Evolutionary conservation across 169 alveolate species (phyloP).

Genomic region (Cryptosporidium felis): DNA sequence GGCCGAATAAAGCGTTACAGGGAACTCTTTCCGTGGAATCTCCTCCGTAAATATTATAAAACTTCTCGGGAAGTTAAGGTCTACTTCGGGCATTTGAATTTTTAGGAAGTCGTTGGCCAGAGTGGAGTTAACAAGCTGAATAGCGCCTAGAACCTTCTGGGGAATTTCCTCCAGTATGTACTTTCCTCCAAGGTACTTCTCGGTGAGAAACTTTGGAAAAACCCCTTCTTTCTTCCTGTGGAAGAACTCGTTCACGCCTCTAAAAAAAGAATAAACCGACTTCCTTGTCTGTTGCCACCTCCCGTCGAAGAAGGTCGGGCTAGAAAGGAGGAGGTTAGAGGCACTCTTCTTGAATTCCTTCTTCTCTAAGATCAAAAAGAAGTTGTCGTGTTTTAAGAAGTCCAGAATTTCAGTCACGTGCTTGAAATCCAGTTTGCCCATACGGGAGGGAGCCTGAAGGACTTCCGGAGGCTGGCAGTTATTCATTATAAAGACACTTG

Average conservation of each 20-base stretch:
- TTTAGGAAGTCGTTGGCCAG: constrained; percentile 10
- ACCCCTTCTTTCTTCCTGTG: not conserved
- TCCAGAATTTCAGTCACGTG: constrained; percentile 10
- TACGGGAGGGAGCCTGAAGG: not conserved
- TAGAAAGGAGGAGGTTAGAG: constrained; percentile 8
- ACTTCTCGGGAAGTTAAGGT: constrained; percentile 12
- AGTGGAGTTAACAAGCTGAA: not conserved
- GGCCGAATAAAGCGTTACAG: constrained; percentile 1
- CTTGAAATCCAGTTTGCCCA: constrained; percentile 15
- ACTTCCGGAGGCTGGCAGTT: constrained; percentile 42
- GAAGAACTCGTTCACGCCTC: not conserved
- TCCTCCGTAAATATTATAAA: constrained; percentile 16
- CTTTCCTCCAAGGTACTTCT: not conserved
- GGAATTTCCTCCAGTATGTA: constrained; percentile 42
- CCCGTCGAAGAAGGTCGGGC: constrained; percentile 4
- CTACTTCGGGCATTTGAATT: constrained; percentile 29
- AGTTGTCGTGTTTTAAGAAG: constrained; percentile 4
- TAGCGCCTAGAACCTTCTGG: not conserved
- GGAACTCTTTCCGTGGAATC: constrained; percentile 12
- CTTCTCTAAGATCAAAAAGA: constrained; percentile 9
- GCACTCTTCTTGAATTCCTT: constrained; percentile 54
- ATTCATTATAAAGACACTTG: not conserved
- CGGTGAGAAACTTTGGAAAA: constrained; percentile 6
- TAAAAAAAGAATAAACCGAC: not conserved
- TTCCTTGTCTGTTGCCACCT: constrained; percentile 1